Evolutionary conservation across 345 rosid genomes (phyloP), one percentile per base, ranked within the genome.

Genomic region (Raphanus raphanistrum): DNA sequence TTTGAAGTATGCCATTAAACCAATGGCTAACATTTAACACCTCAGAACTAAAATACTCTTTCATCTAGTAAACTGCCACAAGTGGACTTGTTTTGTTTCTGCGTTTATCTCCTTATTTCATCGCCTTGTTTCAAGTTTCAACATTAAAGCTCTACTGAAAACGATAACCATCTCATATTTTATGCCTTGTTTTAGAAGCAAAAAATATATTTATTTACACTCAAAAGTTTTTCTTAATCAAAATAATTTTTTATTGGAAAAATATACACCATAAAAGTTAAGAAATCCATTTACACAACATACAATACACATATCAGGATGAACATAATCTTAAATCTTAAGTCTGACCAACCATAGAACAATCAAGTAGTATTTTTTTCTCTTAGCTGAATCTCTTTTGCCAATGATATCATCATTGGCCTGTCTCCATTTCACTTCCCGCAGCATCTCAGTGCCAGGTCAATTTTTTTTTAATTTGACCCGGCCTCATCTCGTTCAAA

Each of bases 391-490:
- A 60, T 12, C 64, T 61, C 21, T 61, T 61, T 61, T 2, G 65
- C 36, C 21, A 61, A 36, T 21, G 3, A 29, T 16, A 29, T 61
- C 65, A 61, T 61, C 38, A 6, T 29, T 13, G 65, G 65, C 65
- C 65, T 28, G 17, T 61, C 38, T 61, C 29, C 38, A 61, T 28
- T 5, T 21, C 10, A 28, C 21, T 28, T 1, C 35, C 12, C 65
- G 65, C 65, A 61, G 65, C 65, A 61, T 28, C 65, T 61, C 36
- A 61, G 21, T 61, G 65, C 36, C 17, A 61, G 11, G 10, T 61
- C 17, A 4, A 27, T 27, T 2, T 2, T 21, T 21, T 21, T 21
- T 21, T 60, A 35, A 60, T 27, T 35, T 60, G 64, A 60, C 64
- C 35, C 27, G 0, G 16, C 35, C 35, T 28, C 64, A 60, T 27